phyloP scores from a whole-genome alignment of 2,329 filamentous ascomycete genomes.

The Microdochium trichocladiopsis region DNA sequence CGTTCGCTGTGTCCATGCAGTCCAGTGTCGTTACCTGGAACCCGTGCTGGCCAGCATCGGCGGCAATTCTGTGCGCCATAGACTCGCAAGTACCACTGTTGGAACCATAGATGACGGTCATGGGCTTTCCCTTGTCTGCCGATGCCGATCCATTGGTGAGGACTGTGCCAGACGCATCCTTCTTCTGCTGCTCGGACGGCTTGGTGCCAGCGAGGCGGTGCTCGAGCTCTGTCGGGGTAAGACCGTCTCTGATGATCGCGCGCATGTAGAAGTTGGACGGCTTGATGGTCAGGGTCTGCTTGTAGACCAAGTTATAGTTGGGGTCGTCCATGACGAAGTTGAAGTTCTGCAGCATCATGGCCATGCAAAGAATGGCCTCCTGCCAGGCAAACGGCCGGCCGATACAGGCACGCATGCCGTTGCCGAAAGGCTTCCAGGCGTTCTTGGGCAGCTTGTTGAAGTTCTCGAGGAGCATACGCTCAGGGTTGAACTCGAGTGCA shows the following conservation, averaged over 20 bases:
- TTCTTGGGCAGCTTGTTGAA: constrained; percentile 59
- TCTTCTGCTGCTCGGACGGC: constrained; percentile 5
- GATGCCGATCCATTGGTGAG: background rate
- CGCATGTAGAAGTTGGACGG: constrained; percentile 45
- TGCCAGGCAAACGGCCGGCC: constrained; percentile 71
- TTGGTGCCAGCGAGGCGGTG: constrained; percentile 29
- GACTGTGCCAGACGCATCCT: constrained; percentile 2
- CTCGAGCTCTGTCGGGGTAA: constrained; percentile 39
- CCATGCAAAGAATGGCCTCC: constrained; percentile 54
- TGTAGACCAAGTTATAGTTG: constrained; percentile 37
- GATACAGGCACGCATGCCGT: constrained; percentile 64
- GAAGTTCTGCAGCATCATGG: constrained; percentile 53
- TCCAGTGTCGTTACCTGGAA: constrained; percentile 47
- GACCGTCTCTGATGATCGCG: constrained; percentile 35
- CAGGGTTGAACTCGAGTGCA: constrained; percentile 59
- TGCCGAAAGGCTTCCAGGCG: constrained; percentile 69
- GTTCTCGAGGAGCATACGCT: constrained; percentile 63
- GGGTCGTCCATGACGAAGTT: constrained; percentile 52
- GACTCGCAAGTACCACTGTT: constrained; percentile 71
- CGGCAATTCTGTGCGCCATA: constrained; percentile 55
- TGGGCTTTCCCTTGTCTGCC: constrained; percentile 25
- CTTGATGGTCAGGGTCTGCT: constrained; percentile 41
- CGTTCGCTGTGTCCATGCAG: constrained; percentile 54
- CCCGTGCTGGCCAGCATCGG: constrained; percentile 50
- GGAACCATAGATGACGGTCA: constrained; percentile 67